Evolutionary conservation across 108 stramenopile species (phyloP), one percentile per base, ranked within the genome.

Genomic region (Pseudonitzschia delicatissima): DNA sequence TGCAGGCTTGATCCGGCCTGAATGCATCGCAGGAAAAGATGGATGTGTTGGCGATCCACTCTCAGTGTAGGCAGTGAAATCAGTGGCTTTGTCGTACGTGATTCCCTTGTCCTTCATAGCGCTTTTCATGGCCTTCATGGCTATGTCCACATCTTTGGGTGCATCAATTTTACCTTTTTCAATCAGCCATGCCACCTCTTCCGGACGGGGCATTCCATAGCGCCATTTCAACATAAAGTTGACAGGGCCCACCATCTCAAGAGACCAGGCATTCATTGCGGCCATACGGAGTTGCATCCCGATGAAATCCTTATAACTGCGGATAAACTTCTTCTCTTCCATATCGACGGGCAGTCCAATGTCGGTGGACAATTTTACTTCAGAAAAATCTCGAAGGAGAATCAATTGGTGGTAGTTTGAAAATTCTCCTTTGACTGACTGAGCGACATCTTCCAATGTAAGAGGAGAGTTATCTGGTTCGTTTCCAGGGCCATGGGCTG

Each of bases 1-100:
- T 67, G 3, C 45, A 48, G 32, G 66, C n/a, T 27, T 18, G 71
- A 69, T 18, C 32, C 65, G 7, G 80, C 80, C 0, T n/a, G 80
- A 73, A 66, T 81, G 80, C 78, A 79, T 79, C 4, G 78, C 78
- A 15, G 78, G 78, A 60, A 62, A 79, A 8, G 68, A 53, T n/a
- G 80, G 80, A 36, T 81, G 80, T 25, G 2, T 48, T 3, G 80
- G 76, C 12, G 58, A 55, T 1, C 80, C 80, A 47, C 70, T 64
- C 1, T 36, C 45, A n/a, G n/a, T n/a, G 35, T 81, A 81, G n/a
- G 68, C 73, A 23, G 80, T 81, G 36, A 81, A 81, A 4, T 64
- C 50, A 15, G 53, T 33, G 23, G 68, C 57, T n/a, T n/a, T n/a
- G n/a, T n/a, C n/a, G n/a, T n/a, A n/a, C n/a, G n/a, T n/a, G n/a